Percentiles rank a stretch among this genome's conserved stretches.
Evolutionary conservation across 2,329 filamentous ascomycete species (phyloP).

Genomic region (Rhinocladiella similis): DNA sequence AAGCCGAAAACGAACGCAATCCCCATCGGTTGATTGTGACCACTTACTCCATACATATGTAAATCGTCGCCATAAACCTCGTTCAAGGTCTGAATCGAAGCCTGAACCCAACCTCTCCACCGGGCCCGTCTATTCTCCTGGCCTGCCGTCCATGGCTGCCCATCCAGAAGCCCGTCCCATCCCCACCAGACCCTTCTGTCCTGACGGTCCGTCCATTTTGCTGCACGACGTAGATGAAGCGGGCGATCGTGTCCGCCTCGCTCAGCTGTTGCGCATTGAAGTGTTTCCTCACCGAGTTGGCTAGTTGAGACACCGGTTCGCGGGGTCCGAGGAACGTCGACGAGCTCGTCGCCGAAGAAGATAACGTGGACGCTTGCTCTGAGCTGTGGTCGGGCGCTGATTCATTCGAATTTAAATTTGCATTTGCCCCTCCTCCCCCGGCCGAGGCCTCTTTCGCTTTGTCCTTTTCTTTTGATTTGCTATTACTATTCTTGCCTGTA

Average conservation of each 20-base stretch:
- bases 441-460: slow-evolving; percentile 14
- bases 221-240: slow-evolving; percentile 50
- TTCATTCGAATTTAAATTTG: slow-evolving; percentile 16
- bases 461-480: slow-evolving; percentile 8
- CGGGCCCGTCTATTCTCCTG: slow-evolving; percentile 19
- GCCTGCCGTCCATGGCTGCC: slow-evolving; percentile 27
- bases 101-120: slow-evolving; percentile 30
- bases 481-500: not conserved
- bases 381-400: slow-evolving; percentile 13
- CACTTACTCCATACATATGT: no score
- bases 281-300: slow-evolving; percentile 46
- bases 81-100: slow-evolving; percentile 27
- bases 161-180: slow-evolving; percentile 27
- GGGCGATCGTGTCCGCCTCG: slow-evolving; percentile 49
- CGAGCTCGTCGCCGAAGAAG: slow-evolving; percentile 8
- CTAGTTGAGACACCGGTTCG: slow-evolving; percentile 31
- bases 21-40: no score
- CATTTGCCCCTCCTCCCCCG: no score
- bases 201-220: slow-evolving; percentile 33
- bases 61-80: no score
- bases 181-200: slow-evolving; percentile 27
- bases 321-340: slow-evolving; percentile 14
- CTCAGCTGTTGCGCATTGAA: slow-evolving; percentile 48
- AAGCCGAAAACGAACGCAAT: no score
- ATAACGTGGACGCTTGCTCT: slow-evolving; percentile 8